A percentile compares a stretch with the other conserved stretches of the same genome.
phyloP scores from a whole-genome alignment of 257 asterid species.

The Cordia subcordata region DNA sequence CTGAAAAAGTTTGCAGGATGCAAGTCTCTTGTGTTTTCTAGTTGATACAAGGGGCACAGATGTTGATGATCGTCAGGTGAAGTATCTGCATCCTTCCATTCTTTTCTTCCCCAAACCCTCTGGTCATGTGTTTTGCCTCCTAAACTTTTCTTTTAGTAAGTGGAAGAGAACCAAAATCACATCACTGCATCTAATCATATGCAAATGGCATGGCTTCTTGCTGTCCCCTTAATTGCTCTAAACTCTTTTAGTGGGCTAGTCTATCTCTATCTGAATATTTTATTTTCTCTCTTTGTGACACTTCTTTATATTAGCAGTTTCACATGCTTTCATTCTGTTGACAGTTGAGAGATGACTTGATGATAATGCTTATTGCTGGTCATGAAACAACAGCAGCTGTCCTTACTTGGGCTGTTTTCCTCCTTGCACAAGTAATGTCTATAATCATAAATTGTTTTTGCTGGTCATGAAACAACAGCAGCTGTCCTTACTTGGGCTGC shows the following conservation, averaged over 20 bases:
- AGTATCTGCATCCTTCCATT: constrained; percentile 6
- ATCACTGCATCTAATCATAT: neutral
- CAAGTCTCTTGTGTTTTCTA: constrained; percentile 91
- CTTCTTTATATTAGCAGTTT: neutral
- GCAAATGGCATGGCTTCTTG: too few relatives aligned
- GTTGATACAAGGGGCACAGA: constrained; percentile 98
- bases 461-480: constrained; percentile 99
- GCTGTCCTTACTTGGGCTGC: constrained; percentile 98
- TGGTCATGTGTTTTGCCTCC: neutral
- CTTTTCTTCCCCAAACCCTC: neutral
- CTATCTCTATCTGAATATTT: neutral
- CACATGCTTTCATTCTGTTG: too few relatives aligned
- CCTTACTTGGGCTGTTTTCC: constrained; percentile 37
- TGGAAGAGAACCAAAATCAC: neutral
- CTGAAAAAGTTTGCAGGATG: constrained; percentile 83
- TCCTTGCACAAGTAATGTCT: constrained; percentile 66
- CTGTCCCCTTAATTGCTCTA: too few relatives aligned
- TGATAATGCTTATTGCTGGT: too few relatives aligned
- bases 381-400: constrained; percentile 99
- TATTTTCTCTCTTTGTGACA: neutral
- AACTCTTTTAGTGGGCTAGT: neutral
- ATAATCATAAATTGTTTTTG: constrained; percentile 36
- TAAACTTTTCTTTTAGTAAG: neutral
- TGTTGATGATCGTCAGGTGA: constrained; percentile 96
- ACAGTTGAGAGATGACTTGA: too few relatives aligned